Base-by-base conservation (phyloP, 176 grass and related monocot genomes). In the Avena sativa region DNA sequence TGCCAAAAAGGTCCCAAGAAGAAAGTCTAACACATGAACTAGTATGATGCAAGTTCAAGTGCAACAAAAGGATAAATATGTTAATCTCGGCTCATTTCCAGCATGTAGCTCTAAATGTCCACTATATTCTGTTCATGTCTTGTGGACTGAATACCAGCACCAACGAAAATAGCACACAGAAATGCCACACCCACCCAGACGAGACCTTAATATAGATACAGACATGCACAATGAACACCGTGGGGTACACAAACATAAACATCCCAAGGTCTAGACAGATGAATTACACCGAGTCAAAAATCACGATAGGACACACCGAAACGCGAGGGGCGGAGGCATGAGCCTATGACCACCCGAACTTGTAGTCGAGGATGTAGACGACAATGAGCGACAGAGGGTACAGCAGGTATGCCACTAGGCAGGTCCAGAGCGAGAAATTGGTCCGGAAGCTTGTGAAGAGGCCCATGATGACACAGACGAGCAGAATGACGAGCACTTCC, bases 371-470 rank as follows among this genome's bases (percentile, higher is more conserved):
- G 65, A 99, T 69, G 69, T 96, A 99, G 53, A 99, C 92, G 4
- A 94, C 14, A 57, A 93, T 12, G 12, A 96, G 92, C 11, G 97
- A 94, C 19, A 96, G 23, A 2, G 94, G 97, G 62, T 96, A 99
- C 19, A 99, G 87, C 81, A 72, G 21, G 87, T 81, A 99, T 2
- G 97, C 97, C 2, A 94, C 79, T 9, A 93, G 64, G 77, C 97
- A 96, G 49, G 97, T 99, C 97, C 97, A 99, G 11, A 99, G 97
- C 21, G 92, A 87, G 90, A 99, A 99, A 2, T 85, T 96, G 55
- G 94, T 96, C 48, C 85, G 88, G 88, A 96, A 96, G 87, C 97
- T 93, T 74, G 97, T 96, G 86, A 96, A 98, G 75, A 99, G 82
- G 30, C 75, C 90, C 97, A 99, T 99, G 76, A 93, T 77, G 30